Evolutionary conservation across 164 flowering plant species (phyloP), one percentile per base, ranked within the genome.

Genomic region (Stephania yunnanensis): DNA sequence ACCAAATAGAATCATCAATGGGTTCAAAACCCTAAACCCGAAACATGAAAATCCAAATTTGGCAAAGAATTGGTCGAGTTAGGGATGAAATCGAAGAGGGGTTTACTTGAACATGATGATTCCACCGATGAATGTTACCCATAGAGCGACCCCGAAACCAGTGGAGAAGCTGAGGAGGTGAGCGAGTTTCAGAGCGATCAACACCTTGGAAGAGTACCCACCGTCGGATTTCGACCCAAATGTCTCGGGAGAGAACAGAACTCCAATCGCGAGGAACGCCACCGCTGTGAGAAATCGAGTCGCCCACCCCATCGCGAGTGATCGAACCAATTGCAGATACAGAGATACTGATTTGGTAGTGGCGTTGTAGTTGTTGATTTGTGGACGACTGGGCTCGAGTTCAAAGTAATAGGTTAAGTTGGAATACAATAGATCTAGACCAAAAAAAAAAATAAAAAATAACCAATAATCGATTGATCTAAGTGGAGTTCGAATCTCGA

Each of bases 111-210:
- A 93, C 99, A 95, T 95, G 87, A 95, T 95, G 87, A 95, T 93
- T 75, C 97, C 98, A 74, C 99, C 99, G 82, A 93, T 91, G 89
- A 93, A 95, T 76, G 99, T 95, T 80, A 91, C 97, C 99, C 98
- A 93, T 20, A 93, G 90, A 75, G 97, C 94, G 2, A 95, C 89
- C n/a, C 98, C 99, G 83, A 84, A 92, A 31, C 97, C 87, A 7
- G 98, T 89, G 75, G 98, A 82, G 88, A 93, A 95, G 85, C 95
- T 74, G 75, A 95, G 87, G 44, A 95, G 89, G 74, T 93, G 99
- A 68, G 88, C 86, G 36, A 95, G 86, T 74, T 87, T 93, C 30
- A 93, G 82, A 77, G 50, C 80, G 29, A 85, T 70, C 10, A 83
- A 42, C 74, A 92, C 84, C 72, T 74, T 82, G 22, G 88, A 79